Conservation (phyloP, 2,329 filamentous ascomycete species). For the Sporothrix brasiliensis region DNA sequence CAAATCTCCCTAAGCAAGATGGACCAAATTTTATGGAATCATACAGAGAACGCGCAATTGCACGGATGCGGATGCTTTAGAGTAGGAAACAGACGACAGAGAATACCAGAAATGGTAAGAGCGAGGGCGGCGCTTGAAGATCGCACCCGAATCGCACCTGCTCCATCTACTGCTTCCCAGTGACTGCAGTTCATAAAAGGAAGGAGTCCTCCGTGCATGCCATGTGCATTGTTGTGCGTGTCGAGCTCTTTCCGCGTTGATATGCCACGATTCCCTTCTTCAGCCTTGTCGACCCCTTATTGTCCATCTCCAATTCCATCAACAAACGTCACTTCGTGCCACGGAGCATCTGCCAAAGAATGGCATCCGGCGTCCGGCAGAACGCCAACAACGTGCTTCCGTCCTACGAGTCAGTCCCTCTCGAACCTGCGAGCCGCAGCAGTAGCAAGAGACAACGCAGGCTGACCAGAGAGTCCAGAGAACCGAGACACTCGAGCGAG, state of each 20-base stretch:
- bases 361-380: slow-evolving; percentile 11
- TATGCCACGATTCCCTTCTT: not conserved
- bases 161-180: not conserved
- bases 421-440: not conserved
- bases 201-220: not conserved
- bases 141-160: no score
- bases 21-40: not conserved
- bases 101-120: not conserved
- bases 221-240: not conserved
- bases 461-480: slow-evolving; percentile 17
- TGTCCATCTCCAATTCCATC: not conserved
- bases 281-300: not conserved
- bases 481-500: slow-evolving; percentile 14
- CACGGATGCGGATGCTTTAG: not conserved
- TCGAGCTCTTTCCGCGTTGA: not conserved
- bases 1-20: not conserved
- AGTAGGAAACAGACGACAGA: not conserved
- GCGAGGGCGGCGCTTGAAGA: not conserved
- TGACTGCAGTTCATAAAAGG: not conserved
- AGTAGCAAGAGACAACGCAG: not conserved
- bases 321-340: not conserved
- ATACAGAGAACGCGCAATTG: not conserved
- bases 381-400: not conserved
- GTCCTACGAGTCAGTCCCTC: not conserved
- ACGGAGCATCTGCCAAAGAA: not conserved